These are phyloP conservation scores for Citrus sinensis DNA, from an alignment of 345 rosid genomes.

Conservation along the genomic window DNA sequence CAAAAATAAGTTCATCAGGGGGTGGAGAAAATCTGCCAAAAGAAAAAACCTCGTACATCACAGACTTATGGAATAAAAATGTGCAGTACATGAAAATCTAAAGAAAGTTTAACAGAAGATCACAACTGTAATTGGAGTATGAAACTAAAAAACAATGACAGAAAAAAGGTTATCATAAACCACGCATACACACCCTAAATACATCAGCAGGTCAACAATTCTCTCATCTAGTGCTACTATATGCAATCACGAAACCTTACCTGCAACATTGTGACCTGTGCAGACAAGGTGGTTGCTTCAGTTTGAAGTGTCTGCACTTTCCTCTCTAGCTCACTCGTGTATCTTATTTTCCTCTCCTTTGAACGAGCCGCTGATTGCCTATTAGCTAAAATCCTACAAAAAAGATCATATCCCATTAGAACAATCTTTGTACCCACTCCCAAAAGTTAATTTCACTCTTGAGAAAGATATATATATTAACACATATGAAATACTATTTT, in stretches of 20 bases:
- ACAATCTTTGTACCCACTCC: neutral
- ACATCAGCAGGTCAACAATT: neutral
- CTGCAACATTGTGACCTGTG: slow-evolving; percentile 92
- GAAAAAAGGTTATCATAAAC: neutral
- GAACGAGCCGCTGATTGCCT: slow-evolving; percentile 96
- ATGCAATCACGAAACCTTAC: slow-evolving; percentile 23
- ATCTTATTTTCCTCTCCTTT: slow-evolving; percentile 86
- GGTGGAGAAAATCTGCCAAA: neutral
- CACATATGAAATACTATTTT: neutral
- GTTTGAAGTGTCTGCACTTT: slow-evolving; percentile 98
- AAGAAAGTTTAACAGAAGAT: neutral
- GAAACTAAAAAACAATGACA: neutral
- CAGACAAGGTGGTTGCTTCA: slow-evolving; percentile 96
- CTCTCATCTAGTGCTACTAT: neutral
- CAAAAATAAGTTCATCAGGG: neutral
- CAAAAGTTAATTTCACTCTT: neutral
- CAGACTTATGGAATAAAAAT: neutral
- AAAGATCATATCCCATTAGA: neutral
- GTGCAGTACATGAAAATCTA: neutral
- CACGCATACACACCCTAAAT: neutral
- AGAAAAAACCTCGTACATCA: neutral
- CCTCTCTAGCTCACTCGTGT: slow-evolving; percentile 88
- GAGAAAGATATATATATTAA: neutral
- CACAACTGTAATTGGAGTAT: neutral
- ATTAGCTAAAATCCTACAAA: slow-evolving; percentile 78